These are phyloP conservation scores for Salinomyces thailandicus DNA, from an alignment of 2,329 filamentous ascomycete genomes.

Conservation along the genomic window DNA sequence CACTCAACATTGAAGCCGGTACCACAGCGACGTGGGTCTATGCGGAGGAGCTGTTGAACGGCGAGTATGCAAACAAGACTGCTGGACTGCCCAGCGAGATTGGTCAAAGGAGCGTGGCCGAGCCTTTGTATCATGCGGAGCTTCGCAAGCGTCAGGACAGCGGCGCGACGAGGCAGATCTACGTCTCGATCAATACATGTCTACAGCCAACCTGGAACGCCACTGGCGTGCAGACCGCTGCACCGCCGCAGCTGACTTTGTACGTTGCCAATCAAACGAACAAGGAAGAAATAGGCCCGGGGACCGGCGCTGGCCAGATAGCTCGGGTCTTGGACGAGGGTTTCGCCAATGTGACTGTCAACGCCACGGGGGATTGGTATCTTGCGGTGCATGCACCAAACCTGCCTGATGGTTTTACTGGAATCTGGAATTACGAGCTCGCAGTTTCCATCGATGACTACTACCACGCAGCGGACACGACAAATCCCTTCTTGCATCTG, in stretches of 20 bases:
- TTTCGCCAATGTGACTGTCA: conserved; percentile 54
- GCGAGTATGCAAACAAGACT: conserved; percentile 25
- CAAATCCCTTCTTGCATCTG: conserved; percentile 54
- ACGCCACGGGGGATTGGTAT: conserved; percentile 58
- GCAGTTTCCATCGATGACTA: conserved; percentile 70
- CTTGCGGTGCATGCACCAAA: conserved; percentile 65
- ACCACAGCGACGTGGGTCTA: conserved; percentile 55
- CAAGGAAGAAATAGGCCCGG: conserved; percentile 55
- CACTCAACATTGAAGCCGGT: conserved; percentile 53
- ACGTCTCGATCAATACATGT: conserved; percentile 80
- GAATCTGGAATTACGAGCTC: conserved; percentile 68
- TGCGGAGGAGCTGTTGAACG: conserved; percentile 44
- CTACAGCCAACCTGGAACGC: conserved; percentile 55
- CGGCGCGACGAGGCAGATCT: conserved; percentile 45
- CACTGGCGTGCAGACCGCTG: conserved; percentile 33
- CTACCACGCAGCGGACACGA: conserved; percentile 57
- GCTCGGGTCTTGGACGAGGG: conserved; percentile 52
- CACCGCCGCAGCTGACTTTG: conserved; percentile 59
- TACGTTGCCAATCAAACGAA: conserved; percentile 55
- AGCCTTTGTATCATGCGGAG: conserved; percentile 13
- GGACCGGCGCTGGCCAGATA: conserved; percentile 36
- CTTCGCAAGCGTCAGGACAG: conserved; percentile 15
- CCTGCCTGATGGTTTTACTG: conserved; percentile 48
- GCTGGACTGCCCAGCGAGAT: conserved; percentile 22
- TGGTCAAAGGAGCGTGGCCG: conserved; percentile 4